Conservation (phyloP, 1,139 yeast genomes). For the Kodamaea derodonti region DNA sequence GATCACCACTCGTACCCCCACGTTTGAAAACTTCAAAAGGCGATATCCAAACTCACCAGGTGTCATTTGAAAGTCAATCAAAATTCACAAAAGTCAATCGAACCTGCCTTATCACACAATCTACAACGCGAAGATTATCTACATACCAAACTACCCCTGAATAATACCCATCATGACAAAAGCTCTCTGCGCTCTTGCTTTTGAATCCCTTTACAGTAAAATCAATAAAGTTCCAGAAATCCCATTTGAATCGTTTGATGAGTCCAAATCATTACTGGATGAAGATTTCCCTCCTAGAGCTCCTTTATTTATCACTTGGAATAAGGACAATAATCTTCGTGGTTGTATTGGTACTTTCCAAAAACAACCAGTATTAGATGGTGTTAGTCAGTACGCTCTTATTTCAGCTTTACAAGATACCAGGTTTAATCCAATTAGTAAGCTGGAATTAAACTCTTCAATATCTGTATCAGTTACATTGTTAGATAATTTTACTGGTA, state of each 20-base stretch:
- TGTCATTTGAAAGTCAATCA: too few relatives aligned
- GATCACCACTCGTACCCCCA: too few relatives aligned
- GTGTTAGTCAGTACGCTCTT: conserved; percentile 60
- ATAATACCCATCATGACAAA: conserved; percentile 24
- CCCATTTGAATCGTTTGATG: conserved; percentile 14
- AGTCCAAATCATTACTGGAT: conserved; percentile 3
- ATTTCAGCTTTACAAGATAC: conserved; percentile 72
- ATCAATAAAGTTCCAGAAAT: conserved; percentile 15
- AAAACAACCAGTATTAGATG: conserved; percentile 43
- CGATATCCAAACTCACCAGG: too few relatives aligned
- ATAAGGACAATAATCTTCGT: conserved; percentile 53
- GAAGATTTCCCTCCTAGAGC: conserved; percentile 44
- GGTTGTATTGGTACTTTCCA: conserved; percentile 94
- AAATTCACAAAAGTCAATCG: too few relatives aligned
- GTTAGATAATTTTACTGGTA: conserved; percentile 55
- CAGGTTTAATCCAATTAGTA: conserved; percentile 66
- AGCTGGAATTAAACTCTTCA: conserved; percentile 46
- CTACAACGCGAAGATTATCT: too few relatives aligned
- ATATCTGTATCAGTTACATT: conserved; percentile 56
- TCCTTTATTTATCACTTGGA: conserved; percentile 84
- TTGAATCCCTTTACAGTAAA: conserved; percentile 28
- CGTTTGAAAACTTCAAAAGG: too few relatives aligned
- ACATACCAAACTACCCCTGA: too few relatives aligned
- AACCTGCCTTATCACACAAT: too few relatives aligned
- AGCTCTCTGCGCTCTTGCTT: conserved; percentile 39